These are phyloP conservation scores for Paramecium sexaurelia DNA, from an alignment of 73 alveolate genomes.

Conservation along the genomic window DNA sequence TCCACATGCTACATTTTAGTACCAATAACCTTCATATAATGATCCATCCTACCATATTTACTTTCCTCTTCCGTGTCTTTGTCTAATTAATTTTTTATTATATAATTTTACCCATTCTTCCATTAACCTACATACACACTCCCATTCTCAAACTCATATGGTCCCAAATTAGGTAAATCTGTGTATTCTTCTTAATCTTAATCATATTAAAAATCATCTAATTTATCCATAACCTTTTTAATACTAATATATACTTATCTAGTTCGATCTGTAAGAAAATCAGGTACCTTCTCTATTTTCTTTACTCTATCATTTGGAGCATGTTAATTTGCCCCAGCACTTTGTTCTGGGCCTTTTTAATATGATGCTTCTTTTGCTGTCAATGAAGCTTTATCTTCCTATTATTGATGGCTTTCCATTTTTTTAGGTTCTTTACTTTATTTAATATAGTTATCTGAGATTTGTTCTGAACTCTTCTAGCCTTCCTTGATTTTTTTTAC, in stretches of 20 bases:
- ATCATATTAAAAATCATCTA: conserved; percentile 38
- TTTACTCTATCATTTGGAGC: conserved; percentile 32
- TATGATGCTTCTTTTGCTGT: background rate
- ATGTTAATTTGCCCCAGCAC: conserved; percentile 28
- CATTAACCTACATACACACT: conserved; percentile 88
- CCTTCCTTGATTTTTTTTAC: background rate
- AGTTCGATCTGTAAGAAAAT: background rate
- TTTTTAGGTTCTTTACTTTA: background rate
- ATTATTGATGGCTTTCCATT: background rate
- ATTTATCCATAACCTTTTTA: background rate
- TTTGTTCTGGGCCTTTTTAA: background rate
- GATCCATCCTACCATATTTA: conserved; percentile 88
- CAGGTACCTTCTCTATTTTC: background rate
- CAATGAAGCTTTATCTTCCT: background rate
- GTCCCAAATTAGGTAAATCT: conserved; percentile 64
- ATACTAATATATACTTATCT: background rate
- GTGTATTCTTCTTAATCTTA: conserved; percentile 56
- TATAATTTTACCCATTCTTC: conserved; percentile 70
- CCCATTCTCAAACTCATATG: conserved; percentile 73
- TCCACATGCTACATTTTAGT: conserved; percentile 77
- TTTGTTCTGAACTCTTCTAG: background rate
- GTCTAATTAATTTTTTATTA: conserved; percentile 42
- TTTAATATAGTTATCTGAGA: background rate
- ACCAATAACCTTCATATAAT: conserved; percentile 91
- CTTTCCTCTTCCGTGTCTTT: conserved; percentile 90